Percentiles rank a stretch among this genome's conserved stretches.
Evolutionary conservation across 257 asterid genomes (phyloP).

Genomic region (Solanum sparsipilum): DNA sequence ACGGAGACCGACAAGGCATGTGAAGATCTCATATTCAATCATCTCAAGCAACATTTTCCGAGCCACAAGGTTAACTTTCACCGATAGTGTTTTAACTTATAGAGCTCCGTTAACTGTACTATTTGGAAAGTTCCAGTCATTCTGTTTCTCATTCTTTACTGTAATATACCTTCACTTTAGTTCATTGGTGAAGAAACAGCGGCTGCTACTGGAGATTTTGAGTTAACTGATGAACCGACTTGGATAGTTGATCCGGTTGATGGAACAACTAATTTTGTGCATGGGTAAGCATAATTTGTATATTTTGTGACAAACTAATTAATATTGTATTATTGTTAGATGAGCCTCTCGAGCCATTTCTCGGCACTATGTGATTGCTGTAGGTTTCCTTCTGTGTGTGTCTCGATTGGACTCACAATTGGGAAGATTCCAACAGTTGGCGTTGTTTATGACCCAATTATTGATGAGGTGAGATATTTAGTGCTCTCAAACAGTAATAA

Average conservation of each 20-base stretch:
- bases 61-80: conserved; percentile 45
- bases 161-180: conserved; percentile 15
- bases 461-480: conserved; percentile 55
- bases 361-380: not conserved
- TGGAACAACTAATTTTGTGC: conserved; percentile 96
- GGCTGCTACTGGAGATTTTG: conserved; percentile 63
- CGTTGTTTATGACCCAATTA: conserved; percentile 70
- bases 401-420: conserved; percentile 78
- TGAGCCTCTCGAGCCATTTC: not conserved
- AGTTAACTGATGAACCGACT: conserved; percentile 83
- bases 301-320: not conserved
- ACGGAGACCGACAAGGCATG: conserved; percentile 93
- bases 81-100: not conserved
- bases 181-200: conserved; percentile 96
- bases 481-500: not conserved
- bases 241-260: conserved; percentile 98
- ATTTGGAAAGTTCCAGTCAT: not conserved
- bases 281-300: conserved; percentile 42
- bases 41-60: conserved; percentile 55
- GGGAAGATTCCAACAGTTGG: conserved; percentile 65
- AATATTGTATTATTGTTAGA: not conserved
- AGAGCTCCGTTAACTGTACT: not conserved
- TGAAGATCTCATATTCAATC: conserved; percentile 68
- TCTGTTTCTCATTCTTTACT: not conserved
- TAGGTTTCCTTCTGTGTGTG: conserved; percentile 85